Percentiles rank a stretch among this genome's conserved stretches.
These are phyloP conservation scores for Platanus orientalis DNA, from an alignment of 164 flowering plant species.

Conservation along the genomic window DNA sequence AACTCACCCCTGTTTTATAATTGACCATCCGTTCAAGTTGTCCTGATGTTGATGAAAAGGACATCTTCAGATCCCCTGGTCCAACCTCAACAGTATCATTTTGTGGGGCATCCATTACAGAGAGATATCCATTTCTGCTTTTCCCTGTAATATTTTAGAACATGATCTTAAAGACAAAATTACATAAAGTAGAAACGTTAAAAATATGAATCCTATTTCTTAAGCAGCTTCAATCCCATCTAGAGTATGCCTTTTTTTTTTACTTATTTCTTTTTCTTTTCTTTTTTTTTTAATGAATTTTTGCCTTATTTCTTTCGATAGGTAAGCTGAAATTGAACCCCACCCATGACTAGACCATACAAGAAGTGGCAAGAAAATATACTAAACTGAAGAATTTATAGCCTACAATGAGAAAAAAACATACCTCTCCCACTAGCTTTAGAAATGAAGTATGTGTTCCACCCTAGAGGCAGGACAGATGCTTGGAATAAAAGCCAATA, in stretches of 20 bases:
- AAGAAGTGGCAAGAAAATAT: not conserved
- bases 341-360: not conserved
- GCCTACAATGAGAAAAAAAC: not conserved
- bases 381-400: not conserved
- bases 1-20: slow-evolving; percentile 59
- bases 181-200: not conserved
- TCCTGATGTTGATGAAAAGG: slow-evolving; percentile 62
- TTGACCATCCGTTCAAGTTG: slow-evolving; percentile 59
- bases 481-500: slow-evolving; percentile 76
- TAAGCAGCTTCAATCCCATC: not conserved
- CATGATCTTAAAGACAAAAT: not conserved
- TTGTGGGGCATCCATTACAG: slow-evolving; percentile 20
- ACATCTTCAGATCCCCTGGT: slow-evolving; percentile 71
- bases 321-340: not conserved
- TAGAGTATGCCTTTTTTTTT: not conserved
- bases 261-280: too few relatives aligned
- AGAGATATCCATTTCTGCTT: slow-evolving; percentile 13
- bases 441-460: slow-evolving; percentile 80
- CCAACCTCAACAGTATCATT: slow-evolving; percentile 69
- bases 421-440: slow-evolving; percentile 33
- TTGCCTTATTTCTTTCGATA: slow-evolving; percentile 1
- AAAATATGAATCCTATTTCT: not conserved
- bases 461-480: slow-evolving; percentile 76
- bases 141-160: slow-evolving; percentile 26
- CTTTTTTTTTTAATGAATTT: too few relatives aligned